Base-by-base conservation (phyloP, 1,284 basidiomycete species). In the Sanghuangporus weigelae region DNA sequence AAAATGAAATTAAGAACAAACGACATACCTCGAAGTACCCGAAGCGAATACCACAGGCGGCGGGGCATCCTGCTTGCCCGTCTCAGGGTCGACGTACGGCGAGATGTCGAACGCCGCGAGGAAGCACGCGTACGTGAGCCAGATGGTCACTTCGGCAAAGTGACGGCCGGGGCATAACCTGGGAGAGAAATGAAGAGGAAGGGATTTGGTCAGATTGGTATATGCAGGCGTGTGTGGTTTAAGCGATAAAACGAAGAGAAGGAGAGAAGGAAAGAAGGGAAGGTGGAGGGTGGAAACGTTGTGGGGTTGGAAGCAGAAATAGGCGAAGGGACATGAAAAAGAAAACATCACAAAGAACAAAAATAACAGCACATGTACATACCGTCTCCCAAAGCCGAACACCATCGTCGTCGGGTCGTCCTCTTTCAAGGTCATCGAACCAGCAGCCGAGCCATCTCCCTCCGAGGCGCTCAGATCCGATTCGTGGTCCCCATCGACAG, bases 151-250 rank as follows among this genome's bases (percentile, higher is more conserved):
- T 26, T 63, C 54, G 7, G 67, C 66, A 44, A 70, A 62, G 55
- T 62, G 59, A 7, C 66, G 63, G n/a, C 69, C 69, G 7, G 69
- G 67, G 58, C 68, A 68, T 23, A 63, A 56, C 40, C 68, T 68
- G 35, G 1, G 23, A 19, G 7, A 19, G 8, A n/a, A 46, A 14
- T 2, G 16, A 46, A 7, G 12, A 50, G 54, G 21, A 5, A 36
- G 19, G 26, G 19, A 23, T 14, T 42, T 31, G 8, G 56, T 14
- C 8, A 11, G 10, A n/a, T 16, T 38, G 31, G 46, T 35, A 49
- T 42, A 26, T 10, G n/a, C 11, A 6, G 5, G 14, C 10, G 48
- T 19, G 19, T 49, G 19, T 16, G 16, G 8, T n/a, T 23, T 23
- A 11, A 35, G 50, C 23, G 23, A 26, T 26, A 26, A 26, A 26